phyloP scores from a whole-genome alignment of 495 filamentous ascomycete species.

The Lasiosphaeria hispida region DNA sequence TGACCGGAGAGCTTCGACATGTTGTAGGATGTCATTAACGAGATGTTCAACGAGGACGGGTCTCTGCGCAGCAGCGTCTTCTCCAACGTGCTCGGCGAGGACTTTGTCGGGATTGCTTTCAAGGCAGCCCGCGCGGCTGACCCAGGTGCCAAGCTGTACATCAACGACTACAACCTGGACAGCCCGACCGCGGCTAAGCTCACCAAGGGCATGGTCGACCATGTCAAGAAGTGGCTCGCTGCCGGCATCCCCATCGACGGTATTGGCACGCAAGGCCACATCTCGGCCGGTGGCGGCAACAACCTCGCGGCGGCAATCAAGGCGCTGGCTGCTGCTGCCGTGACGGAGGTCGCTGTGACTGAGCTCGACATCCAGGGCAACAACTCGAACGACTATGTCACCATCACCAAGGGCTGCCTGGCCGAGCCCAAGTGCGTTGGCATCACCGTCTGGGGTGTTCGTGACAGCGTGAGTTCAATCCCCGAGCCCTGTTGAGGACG shows the following conservation, averaged over 20 bases:
- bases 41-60: slow-evolving; percentile 65
- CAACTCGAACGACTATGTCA: slow-evolving; percentile 56
- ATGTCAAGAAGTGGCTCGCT: slow-evolving; percentile 62
- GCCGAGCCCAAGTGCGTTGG: slow-evolving; percentile 63
- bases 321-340: slow-evolving; percentile 51
- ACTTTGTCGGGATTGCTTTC: slow-evolving; percentile 61
- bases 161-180: slow-evolving; percentile 68
- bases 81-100: slow-evolving; percentile 57
- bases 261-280: slow-evolving; percentile 66
- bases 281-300: slow-evolving; percentile 46
- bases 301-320: slow-evolving; percentile 51
- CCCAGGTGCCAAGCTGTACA: slow-evolving; percentile 60
- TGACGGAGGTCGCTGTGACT: slow-evolving; percentile 58
- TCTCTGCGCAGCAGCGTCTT: slow-evolving; percentile 55
- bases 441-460: slow-evolving; percentile 74
- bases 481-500: neutral
- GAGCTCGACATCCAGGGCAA: slow-evolving; percentile 64
- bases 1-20: neutral
- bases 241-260: slow-evolving; percentile 69
- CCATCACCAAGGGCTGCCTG: slow-evolving; percentile 62
- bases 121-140: slow-evolving; percentile 57
- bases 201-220: slow-evolving; percentile 57
- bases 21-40: slow-evolving; percentile 60
- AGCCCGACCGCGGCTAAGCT: slow-evolving; percentile 47
- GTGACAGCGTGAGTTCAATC: slow-evolving; percentile 52